These are phyloP conservation scores for Peterozyma xylosa DNA, from an alignment of 805 yeast genomes.

Conservation along the genomic window DNA sequence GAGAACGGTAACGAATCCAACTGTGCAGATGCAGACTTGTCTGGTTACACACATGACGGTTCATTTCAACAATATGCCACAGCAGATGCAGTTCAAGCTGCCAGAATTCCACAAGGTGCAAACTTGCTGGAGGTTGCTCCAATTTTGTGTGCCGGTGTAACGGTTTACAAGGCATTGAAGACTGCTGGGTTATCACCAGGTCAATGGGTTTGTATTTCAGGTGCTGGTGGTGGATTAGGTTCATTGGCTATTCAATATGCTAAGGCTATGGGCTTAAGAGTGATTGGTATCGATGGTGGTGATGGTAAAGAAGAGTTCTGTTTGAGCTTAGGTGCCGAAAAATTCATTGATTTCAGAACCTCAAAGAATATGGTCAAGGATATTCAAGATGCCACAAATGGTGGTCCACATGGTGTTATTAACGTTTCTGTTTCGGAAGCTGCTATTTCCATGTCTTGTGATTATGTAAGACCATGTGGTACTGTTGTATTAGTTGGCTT, in stretches of 20 bases:
- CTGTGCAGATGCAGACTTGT: constrained; percentile 36
- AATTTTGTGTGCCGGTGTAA: constrained; percentile 60
- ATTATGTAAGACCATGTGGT: constrained; percentile 53
- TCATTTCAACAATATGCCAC: constrained; percentile 40
- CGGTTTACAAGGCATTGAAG: constrained; percentile 63
- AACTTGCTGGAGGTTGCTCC: constrained; percentile 40
- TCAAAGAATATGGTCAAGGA: constrained; percentile 33
- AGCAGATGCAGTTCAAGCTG: constrained; percentile 36
- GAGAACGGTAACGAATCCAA: constrained; percentile 44
- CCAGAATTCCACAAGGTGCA: constrained; percentile 30
- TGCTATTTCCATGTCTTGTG: constrained; percentile 48
- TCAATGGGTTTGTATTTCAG: constrained; percentile 68
- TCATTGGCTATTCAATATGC: constrained; percentile 72
- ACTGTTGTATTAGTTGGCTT: constrained; percentile 60
- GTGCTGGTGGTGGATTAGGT: constrained; percentile 83
- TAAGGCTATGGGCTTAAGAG: constrained; percentile 66
- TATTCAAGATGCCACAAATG: constrained; percentile 33
- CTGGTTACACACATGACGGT: constrained; percentile 38
- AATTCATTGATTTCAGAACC: constrained; percentile 45
- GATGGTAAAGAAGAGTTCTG: constrained; percentile 51
- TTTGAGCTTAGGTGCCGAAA: constrained; percentile 56
- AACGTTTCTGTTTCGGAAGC: constrained; percentile 52
- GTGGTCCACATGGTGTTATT: constrained; percentile 61
- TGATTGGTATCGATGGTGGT: constrained; percentile 70
- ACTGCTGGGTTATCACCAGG: constrained; percentile 44